Percentiles rank a stretch among this genome's conserved stretches.
Conservation (phyloP, 768 basidiomycete species). For the Russula griseocarnosa region DNA sequence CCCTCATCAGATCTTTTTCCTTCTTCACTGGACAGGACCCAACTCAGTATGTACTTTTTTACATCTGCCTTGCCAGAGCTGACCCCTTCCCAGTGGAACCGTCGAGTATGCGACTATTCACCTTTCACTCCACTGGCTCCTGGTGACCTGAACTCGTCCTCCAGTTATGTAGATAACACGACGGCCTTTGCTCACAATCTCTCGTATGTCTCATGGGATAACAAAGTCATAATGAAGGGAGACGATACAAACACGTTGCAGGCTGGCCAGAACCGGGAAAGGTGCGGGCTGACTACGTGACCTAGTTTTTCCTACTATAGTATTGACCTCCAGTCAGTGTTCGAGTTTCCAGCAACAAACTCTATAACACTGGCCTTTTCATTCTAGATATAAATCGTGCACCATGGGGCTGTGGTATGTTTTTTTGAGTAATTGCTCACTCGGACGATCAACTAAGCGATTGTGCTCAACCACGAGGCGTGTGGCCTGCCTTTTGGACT, state of each 20-base stretch:
- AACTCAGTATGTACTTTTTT: conserved; percentile 28
- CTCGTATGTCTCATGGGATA: conserved; percentile 53
- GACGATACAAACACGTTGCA: conserved; percentile 59
- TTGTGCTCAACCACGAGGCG: conserved; percentile 40
- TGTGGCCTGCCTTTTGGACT: conserved; percentile 85
- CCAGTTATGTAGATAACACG: conserved; percentile 57
- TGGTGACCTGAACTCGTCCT: conserved; percentile 10
- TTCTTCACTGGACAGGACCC: conserved; percentile 20
- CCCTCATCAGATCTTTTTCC: conserved; percentile 19
- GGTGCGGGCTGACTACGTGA: conserved; percentile 39
- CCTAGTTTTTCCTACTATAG: background rate
- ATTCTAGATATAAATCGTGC: conserved; percentile 79
- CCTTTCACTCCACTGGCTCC: background rate
- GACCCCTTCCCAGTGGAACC: conserved; percentile 48
- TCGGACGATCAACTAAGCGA: background rate
- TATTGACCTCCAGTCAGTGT: conserved; percentile 46
- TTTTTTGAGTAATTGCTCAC: conserved; percentile 16
- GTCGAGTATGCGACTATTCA: conserved; percentile 52
- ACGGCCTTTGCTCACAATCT: conserved; percentile 53
- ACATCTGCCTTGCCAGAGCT: background rate
- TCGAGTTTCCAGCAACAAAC: conserved; percentile 61
- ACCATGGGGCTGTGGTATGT: conserved; percentile 83
- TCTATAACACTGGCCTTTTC: conserved; percentile 76
- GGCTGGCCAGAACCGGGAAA: conserved; percentile 53
- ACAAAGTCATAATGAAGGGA: conserved; percentile 70